A percentile compares a stretch with the other conserved stretches of the same genome.
Conservation (phyloP, 768 basidiomycete species). For the Tylopilus rubrobrunneus region DNA sequence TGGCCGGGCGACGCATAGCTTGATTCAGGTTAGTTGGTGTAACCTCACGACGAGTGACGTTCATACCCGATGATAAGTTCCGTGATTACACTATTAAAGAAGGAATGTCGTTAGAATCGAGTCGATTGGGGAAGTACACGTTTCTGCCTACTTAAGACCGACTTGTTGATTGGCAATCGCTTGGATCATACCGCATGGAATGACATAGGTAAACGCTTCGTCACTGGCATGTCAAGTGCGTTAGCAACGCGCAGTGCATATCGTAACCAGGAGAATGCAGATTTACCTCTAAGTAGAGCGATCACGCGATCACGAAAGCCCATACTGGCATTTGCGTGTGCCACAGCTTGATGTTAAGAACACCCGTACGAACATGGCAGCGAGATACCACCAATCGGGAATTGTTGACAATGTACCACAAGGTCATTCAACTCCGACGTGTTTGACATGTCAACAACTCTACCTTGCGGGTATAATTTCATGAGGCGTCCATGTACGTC, state of each 20-base stretch:
- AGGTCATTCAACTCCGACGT: background rate
- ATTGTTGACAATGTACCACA: slow-evolving; percentile 31
- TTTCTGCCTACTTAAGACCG: slow-evolving; percentile 45
- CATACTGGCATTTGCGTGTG: slow-evolving; percentile 68
- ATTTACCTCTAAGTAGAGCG: slow-evolving; percentile 48
- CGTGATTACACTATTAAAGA: slow-evolving; percentile 53
- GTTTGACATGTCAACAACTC: background rate
- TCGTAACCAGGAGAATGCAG: background rate
- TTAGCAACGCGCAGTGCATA: background rate
- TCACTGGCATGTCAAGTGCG: background rate
- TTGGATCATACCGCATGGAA: slow-evolving; percentile 56
- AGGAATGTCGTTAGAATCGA: slow-evolving; percentile 1
- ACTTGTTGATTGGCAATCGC: slow-evolving; percentile 82
- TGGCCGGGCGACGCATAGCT: slow-evolving; percentile 70
- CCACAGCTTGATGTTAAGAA: slow-evolving; percentile 72
- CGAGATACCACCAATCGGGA: slow-evolving; percentile 82
- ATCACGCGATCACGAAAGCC: slow-evolving; percentile 66
- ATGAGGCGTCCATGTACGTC: slow-evolving; percentile 85
- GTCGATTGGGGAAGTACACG: background rate
- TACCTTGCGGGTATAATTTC: slow-evolving; percentile 57
- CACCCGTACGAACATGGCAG: slow-evolving; percentile 65
- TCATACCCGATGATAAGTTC: slow-evolving; percentile 68
- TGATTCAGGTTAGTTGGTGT: background rate
- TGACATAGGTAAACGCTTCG: slow-evolving; percentile 40
- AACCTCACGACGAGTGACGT: background rate